Evolutionary conservation across 2,329 filamentous ascomycete species (phyloP), one percentile per base, ranked within the genome.

Genomic region (Phialemonium atrogriseum): DNA sequence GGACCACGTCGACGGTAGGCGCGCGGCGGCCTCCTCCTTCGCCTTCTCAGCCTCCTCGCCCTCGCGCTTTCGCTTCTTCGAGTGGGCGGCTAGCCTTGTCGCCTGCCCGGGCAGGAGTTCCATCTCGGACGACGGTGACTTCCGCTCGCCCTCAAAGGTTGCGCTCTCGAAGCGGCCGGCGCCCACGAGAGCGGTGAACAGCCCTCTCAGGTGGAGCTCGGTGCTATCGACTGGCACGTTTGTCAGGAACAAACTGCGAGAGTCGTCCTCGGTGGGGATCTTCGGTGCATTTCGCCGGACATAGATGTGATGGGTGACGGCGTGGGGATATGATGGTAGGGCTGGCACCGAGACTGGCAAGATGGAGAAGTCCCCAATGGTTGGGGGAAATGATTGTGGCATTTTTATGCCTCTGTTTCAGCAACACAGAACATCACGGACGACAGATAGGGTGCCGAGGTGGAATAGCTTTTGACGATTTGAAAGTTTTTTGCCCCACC

Each of bases 191-290:
- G 70, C 65, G 1, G 74, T 62, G 45, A 96, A 93, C 0, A 96
- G 62, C 24, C 77, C 68, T 26, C 85, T 78, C 24, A 96, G 68
- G 47, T 88, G 84, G 1, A 66, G 56, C 35, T 85, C 79, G 5
- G 85, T 93, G 37, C 85, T 80, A 51, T 95, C 88, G 40, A 81
- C 68, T 6, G 91, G 91, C 1, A 93, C 62, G 49, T 98, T 96
- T 41, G 88, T 83, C n/a, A 94, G 54, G 58, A 94, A 98, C 12
- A 98, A 69, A 39, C 84, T 87, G 45, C 88, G 79, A 11, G 75
- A 64, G 46, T 89, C 82, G 55, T 83, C 72, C 33, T 72, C 66
- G 7, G 81, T 82, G 10, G 84, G 77, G 24, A 84, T 70, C 59
- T 82, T 85, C 38, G 89, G 87, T 27, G 79, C 70, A 58, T 96